These are phyloP conservation scores for Diaporthe sp. DNA, from an alignment of 2,329 filamentous ascomycete species.

Conservation along the genomic window DNA sequence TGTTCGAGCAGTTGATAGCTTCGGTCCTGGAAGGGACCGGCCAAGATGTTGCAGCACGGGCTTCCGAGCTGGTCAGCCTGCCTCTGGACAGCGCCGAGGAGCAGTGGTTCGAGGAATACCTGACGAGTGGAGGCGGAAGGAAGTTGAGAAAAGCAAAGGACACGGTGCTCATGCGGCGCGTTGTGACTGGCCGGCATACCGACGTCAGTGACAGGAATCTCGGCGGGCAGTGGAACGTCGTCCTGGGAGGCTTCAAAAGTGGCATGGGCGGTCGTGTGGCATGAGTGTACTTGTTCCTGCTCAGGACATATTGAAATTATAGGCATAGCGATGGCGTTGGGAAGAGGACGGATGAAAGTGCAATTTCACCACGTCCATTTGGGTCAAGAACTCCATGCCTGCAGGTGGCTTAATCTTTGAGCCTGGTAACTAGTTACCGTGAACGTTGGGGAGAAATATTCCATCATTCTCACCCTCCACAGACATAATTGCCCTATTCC, in stretches of 20 bases:
- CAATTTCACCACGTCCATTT: background rate
- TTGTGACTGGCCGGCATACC: constrained; percentile 71
- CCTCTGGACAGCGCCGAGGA: constrained; percentile 80
- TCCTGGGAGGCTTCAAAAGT: constrained; percentile 62
- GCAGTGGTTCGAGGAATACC: constrained; percentile 76
- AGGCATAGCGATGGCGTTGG: constrained; percentile 32
- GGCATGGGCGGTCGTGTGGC: constrained; percentile 49
- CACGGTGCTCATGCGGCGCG: constrained; percentile 77
- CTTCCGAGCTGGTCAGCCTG: constrained; percentile 77
- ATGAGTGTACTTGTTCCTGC: background rate
- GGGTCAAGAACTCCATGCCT: background rate
- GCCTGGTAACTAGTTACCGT: no score
- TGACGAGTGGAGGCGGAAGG: constrained; percentile 73
- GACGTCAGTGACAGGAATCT: constrained; percentile 57
- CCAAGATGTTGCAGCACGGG: constrained; percentile 61
- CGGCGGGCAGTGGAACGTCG: constrained; percentile 58
- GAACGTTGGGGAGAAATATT: no score
- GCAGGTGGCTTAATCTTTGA: background rate
- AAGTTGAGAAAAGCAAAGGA: constrained; percentile 75
- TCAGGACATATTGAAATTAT: constrained; percentile 1
- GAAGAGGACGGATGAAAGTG: background rate
- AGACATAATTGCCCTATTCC: background rate
- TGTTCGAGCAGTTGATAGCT: constrained; percentile 75
- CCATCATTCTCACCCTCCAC: background rate
- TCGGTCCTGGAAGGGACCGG: constrained; percentile 61